Percentiles rank a stretch among this genome's conserved stretches.
phyloP scores from a whole-genome alignment of 768 basidiomycete species.

The Naganishia antarctica region DNA sequence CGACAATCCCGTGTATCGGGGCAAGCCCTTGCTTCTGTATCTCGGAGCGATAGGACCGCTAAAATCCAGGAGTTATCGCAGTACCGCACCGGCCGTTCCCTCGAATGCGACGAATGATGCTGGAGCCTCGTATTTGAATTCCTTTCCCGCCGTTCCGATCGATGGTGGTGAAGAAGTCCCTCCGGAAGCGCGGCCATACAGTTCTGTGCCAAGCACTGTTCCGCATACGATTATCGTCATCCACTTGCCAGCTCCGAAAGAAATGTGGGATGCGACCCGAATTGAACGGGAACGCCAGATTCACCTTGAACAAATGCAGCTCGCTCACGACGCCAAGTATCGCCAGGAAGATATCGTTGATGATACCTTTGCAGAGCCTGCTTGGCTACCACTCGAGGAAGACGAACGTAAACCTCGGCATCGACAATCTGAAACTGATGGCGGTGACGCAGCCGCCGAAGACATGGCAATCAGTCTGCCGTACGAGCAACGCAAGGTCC shows the following conservation, averaged over 20 bases:
- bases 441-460: not conserved
- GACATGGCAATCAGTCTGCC: not conserved
- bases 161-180: slow-evolving; percentile 27
- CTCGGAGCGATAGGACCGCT: slow-evolving; percentile 85
- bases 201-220: slow-evolving; percentile 31
- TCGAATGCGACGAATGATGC: slow-evolving; percentile 18
- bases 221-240: slow-evolving; percentile 74
- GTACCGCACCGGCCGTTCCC: slow-evolving; percentile 43
- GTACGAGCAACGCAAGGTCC: not conserved
- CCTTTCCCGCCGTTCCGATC: slow-evolving; percentile 22
- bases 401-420: slow-evolving; percentile 8
- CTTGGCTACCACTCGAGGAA: slow-evolving; percentile 4
- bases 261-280: slow-evolving; percentile 63
- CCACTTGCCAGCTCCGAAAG: slow-evolving; percentile 70
- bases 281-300: slow-evolving; percentile 28
- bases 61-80: slow-evolving; percentile 68
- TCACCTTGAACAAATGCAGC: slow-evolving; percentile 19
- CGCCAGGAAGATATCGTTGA: slow-evolving; percentile 22
- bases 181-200: slow-evolving; percentile 28
- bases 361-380: slow-evolving; percentile 15
- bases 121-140: slow-evolving; percentile 19
- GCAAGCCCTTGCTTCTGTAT: slow-evolving; percentile 76
- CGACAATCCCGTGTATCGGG: slow-evolving; percentile 55
- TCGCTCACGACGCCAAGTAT: slow-evolving; percentile 1
- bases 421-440: not conserved